These are phyloP conservation scores for Marvania coccoides DNA, from an alignment of 139 green algal genomes.

Conservation along the genomic window DNA sequence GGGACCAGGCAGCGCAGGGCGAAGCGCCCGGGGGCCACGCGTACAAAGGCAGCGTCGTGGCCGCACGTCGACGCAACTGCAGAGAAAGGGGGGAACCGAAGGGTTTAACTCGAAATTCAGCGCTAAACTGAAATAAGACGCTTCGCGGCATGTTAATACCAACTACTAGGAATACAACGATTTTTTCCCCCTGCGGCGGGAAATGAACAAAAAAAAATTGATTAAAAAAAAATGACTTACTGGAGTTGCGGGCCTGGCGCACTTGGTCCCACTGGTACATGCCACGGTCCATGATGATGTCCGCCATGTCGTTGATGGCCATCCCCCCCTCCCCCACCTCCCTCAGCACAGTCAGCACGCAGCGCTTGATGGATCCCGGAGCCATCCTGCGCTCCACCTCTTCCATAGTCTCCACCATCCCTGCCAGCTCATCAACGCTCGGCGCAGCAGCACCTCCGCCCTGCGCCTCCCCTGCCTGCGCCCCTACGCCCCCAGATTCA, in stretches of 20 bases:
- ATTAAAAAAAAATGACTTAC: not conserved
- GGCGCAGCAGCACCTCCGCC: not conserved
- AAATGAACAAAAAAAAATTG: too few species aligned
- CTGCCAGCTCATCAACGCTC: not conserved
- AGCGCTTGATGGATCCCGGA: slow-evolving; percentile 41
- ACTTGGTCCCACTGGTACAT: slow-evolving; percentile 23
- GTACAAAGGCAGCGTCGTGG: slow-evolving; percentile 41
- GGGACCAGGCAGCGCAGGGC: slow-evolving; percentile 29
- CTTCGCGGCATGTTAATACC: too few species aligned
- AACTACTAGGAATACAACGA: too few species aligned
- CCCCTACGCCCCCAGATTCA: not conserved
- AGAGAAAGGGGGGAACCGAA: too few species aligned
- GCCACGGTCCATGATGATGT: slow-evolving; percentile 11
- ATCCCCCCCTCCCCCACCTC: slow-evolving; percentile 21
- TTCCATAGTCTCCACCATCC: slow-evolving; percentile 27
- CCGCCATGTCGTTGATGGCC: slow-evolving; percentile 18
- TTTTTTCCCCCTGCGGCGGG: too few species aligned
- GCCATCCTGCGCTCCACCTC: slow-evolving; percentile 44
- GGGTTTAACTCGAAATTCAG: too few species aligned
- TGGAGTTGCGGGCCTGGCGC: slow-evolving; percentile 25
- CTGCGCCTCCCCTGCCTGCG: not conserved
- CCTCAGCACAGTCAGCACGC: slow-evolving; percentile 39
- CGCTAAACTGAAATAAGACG: too few species aligned
- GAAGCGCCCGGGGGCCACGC: slow-evolving; percentile 32
- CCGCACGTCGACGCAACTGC: slow-evolving; percentile 24